Evolutionary conservation across 2,329 filamentous ascomycete genomes (phyloP), one percentile per base, ranked within the genome.

Genomic region (Alternaria incomplexa): DNA sequence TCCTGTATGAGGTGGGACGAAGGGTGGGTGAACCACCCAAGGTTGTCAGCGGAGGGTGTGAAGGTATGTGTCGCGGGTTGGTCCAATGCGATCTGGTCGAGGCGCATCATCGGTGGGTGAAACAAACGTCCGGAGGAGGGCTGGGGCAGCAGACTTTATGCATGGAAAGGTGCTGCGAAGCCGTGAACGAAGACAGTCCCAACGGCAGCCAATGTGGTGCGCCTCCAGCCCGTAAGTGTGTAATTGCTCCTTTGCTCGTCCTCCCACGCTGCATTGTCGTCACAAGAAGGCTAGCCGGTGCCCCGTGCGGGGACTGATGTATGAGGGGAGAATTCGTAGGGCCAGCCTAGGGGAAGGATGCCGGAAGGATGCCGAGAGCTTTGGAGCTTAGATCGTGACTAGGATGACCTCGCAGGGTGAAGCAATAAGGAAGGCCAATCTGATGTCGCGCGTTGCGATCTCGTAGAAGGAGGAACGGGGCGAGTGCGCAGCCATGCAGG

Each of bases 131-230:
- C 22, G 8, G 13, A 17, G 51, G 46, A 40, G 13, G 25, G 43
- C 25, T 7, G 57, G 30, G 57, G 28, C 26, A 40, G 50, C 9
- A 47, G 50, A 17, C 20, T 47, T 55, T 60, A 55, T 60, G 51
- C 23, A n/a, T 22, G 50, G 15, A 2, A 15, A 17, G 40, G 23
- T 20, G 57, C 26, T 53, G 44, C 36, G 28, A 43, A 55, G 57
- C 57, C 13, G 40, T n/a, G 20, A 26, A 23, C 40, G 23, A 13
- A 46, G 36, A 20, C 5, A 13, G 2, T 28, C 40, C 20, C 17
- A 32, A 54, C 48, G 22, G 44, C 48, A 28, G 44, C 50, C 28
- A 28, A 43, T 28, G 46, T 60, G 57, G 47, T 47, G 40, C 52
- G 57, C 50, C 28, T 60, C 50, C 13, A 22, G 43, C 40, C 13